A percentile compares a stretch with the other conserved stretches of the same genome.
Conservation (phyloP, 2,329 filamentous ascomycete species). For the Pseudogymnoascus sp. region DNA sequence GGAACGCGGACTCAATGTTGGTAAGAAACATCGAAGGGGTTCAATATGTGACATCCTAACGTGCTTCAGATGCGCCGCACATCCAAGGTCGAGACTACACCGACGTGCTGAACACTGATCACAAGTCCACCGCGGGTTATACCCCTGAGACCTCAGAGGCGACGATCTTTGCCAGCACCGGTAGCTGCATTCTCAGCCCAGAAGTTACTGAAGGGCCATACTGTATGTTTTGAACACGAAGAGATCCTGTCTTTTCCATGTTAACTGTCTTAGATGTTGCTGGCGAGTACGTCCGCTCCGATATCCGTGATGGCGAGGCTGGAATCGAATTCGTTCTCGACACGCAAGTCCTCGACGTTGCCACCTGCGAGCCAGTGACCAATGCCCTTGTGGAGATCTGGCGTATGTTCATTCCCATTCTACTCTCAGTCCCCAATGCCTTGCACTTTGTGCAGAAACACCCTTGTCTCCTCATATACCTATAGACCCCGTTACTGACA, state of each 20-base stretch:
- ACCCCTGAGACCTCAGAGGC: constrained; percentile 28
- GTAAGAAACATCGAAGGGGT: not conserved
- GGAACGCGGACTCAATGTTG: constrained; percentile 18
- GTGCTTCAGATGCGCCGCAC: not conserved
- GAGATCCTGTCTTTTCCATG: constrained; percentile 15
- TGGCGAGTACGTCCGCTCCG: constrained; percentile 33
- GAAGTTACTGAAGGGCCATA: constrained; percentile 49
- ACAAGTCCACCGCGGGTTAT: constrained; percentile 24
- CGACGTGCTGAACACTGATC: constrained; percentile 12
- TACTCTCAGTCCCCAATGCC: constrained; percentile 13
- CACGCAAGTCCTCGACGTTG: constrained; percentile 34
- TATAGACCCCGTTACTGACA: not conserved
- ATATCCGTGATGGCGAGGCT: constrained; percentile 30
- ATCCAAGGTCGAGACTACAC: not conserved
- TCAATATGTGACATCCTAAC: not conserved
- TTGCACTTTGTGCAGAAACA: not conserved
- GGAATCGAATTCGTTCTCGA: constrained; percentile 36
- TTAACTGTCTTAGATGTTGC: constrained; percentile 27
- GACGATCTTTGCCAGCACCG: constrained; percentile 37
- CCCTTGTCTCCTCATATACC: not conserved
- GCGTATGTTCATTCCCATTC: constrained; percentile 23
- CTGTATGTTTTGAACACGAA: constrained; percentile 27
- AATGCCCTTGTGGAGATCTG: constrained; percentile 33
- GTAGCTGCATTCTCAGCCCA: constrained; percentile 43
- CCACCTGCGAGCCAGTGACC: constrained; percentile 34